These are phyloP conservation scores for Cystoisospora suis DNA, from an alignment of 169 alveolate genomes.

Conservation along the genomic window DNA sequence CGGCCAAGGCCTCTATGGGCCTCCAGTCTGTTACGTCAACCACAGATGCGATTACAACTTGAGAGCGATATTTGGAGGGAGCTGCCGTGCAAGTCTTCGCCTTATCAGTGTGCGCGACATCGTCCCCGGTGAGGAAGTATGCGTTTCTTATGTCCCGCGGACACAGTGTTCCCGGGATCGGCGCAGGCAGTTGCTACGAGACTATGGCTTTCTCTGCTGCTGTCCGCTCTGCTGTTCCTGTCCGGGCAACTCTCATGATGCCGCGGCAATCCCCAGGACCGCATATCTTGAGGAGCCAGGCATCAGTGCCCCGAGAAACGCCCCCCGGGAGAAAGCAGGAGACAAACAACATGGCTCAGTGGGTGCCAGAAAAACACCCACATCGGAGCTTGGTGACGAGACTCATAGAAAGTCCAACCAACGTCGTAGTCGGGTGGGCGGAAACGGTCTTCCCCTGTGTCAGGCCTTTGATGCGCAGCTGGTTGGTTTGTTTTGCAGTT, in stretches of 20 bases:
- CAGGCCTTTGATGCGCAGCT: neutral
- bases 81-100: neutral
- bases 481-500: neutral
- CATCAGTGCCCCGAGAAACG: no score
- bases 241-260: no score
- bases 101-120: neutral
- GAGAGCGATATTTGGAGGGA: neutral
- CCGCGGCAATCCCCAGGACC: no score
- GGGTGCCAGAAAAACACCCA: no score
- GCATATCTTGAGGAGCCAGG: no score
- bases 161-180: neutral
- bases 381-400: no score
- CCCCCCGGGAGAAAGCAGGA: no score
- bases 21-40: neutral
- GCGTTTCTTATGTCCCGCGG: slow-evolving; percentile 10
- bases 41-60: slow-evolving; percentile 13
- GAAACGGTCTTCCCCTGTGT: no score
- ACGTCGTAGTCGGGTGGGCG: no score
- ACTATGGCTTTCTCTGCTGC: slow-evolving; percentile 11
- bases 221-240: slow-evolving; percentile 26
- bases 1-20: neutral
- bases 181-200: neutral
- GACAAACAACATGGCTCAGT: no score
- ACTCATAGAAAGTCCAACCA: no score
- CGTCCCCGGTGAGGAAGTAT: neutral